A percentile compares a stretch with the other conserved stretches of the same genome.
phyloP scores from a whole-genome alignment of 805 yeast species.

The Blastobotrys robertii region DNA sequence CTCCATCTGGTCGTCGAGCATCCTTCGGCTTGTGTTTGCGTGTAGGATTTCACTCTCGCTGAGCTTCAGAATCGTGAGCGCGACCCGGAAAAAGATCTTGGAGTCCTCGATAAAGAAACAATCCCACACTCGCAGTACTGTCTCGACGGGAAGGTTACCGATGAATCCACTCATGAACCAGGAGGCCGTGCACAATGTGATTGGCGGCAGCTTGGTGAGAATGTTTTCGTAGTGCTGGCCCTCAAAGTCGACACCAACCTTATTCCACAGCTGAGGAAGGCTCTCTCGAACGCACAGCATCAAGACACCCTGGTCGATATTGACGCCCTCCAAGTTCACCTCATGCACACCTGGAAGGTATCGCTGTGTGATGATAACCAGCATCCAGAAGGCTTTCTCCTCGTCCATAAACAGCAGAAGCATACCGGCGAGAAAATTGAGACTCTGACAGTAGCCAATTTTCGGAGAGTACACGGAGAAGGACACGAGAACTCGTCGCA shows the following conservation, averaged over 20 bases:
- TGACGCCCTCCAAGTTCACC: constrained; percentile 84
- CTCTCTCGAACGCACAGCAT: constrained; percentile 80
- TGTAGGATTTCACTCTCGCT: constrained; percentile 52
- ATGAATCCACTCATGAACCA: constrained; percentile 99
- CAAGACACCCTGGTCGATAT: constrained; percentile 87
- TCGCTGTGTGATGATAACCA: constrained; percentile 76
- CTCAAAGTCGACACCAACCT: constrained; percentile 34
- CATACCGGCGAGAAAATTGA: constrained; percentile 86
- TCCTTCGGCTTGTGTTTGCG: constrained; percentile 17
- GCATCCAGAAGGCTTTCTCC: constrained; percentile 91
- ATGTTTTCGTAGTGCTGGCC: constrained; percentile 35
- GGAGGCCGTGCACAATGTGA: constrained; percentile 86
- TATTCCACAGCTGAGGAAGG: constrained; percentile 71
- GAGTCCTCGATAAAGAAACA: constrained; percentile 89
- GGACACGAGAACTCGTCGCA: constrained; percentile 73
- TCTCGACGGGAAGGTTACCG: constrained; percentile 81
- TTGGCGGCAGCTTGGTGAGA: constrained; percentile 72
- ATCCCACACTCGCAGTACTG: constrained; percentile 88
- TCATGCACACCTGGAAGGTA: constrained; percentile 90
- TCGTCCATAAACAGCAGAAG: constrained; percentile 78
- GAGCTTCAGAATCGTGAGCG: constrained; percentile 68
- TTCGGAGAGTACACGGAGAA: constrained; percentile 80
- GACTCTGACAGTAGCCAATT: constrained; percentile 92
- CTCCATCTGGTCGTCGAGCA: constrained; percentile 38
- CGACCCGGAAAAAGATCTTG: constrained; percentile 71